phyloP scores from a whole-genome alignment of 768 basidiomycete species.

The Rhizopogon roseolus region DNA sequence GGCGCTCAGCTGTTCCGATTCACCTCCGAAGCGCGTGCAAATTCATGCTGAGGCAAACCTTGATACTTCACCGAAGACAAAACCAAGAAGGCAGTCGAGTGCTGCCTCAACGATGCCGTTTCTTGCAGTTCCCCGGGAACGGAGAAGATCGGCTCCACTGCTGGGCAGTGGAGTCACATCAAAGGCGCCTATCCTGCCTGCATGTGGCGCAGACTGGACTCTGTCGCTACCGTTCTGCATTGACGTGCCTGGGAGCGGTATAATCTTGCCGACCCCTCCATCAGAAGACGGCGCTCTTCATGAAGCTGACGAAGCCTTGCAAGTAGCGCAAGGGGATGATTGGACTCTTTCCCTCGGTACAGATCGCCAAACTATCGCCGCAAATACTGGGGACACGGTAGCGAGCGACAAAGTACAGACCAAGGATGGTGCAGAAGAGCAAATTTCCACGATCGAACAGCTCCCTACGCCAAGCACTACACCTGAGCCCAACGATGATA shows the following conservation, averaged over 20 bases:
- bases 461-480: constrained; percentile 25
- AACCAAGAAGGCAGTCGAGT: constrained; percentile 23
- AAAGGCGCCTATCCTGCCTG: not conserved
- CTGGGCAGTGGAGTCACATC: constrained; percentile 6
- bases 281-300: constrained; percentile 1
- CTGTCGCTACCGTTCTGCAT: constrained; percentile 26
- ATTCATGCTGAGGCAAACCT: constrained; percentile 19
- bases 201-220: constrained; percentile 20
- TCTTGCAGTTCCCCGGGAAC: constrained; percentile 22
- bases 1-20: constrained; percentile 5
- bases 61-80: constrained; percentile 9
- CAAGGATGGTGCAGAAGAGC: not conserved
- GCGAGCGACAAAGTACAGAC: not conserved
- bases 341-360: constrained; percentile 22
- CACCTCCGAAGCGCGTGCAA: constrained; percentile 21
- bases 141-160: constrained; percentile 26
- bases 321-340: constrained; percentile 16
- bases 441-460: constrained; percentile 9
- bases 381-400: not conserved
- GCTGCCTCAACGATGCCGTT: constrained; percentile 2
- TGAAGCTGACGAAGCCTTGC: constrained; percentile 2
- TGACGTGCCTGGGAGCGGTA: constrained; percentile 18
- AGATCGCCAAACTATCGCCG: constrained; percentile 22
- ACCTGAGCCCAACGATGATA: constrained; percentile 8
- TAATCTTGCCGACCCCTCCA: not conserved